Evolutionary conservation across 2,329 filamentous ascomycete genomes (phyloP).

Genomic region (Neofusicoccum sp.): DNA sequence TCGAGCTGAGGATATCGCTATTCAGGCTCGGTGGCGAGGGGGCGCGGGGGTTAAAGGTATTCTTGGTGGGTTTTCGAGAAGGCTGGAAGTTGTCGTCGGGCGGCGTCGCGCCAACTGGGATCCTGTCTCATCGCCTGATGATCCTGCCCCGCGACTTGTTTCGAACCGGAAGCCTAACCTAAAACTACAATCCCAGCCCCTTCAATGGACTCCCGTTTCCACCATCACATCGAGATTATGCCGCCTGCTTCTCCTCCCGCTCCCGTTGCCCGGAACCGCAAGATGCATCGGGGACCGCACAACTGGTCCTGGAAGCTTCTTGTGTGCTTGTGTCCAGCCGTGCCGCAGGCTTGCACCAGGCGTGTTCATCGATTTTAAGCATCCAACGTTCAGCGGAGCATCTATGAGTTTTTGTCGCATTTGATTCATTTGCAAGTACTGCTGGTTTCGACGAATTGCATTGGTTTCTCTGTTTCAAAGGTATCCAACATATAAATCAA

Average conservation of each 20-base stretch:
- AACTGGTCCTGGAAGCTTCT: no score
- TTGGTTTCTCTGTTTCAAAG: no score
- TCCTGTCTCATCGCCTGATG: constrained; percentile 8
- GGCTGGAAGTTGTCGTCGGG: constrained; percentile 18
- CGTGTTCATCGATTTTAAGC: no score
- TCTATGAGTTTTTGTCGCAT: no score
- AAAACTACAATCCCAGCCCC: constrained; percentile 4
- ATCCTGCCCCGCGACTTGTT: constrained; percentile 12
- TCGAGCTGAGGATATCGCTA: not conserved
- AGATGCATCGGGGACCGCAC: not conserved
- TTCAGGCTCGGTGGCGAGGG: not conserved
- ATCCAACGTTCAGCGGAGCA: no score
- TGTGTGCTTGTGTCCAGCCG: no score
- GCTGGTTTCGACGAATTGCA: no score
- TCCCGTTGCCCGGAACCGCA: not conserved
- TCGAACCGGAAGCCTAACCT: constrained; percentile 13
- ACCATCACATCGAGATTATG: not conserved
- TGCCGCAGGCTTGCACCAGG: no score
- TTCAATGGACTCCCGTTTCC: not conserved
- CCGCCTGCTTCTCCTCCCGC: not conserved
- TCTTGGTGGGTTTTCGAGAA: constrained; percentile 8
- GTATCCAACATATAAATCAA: not conserved
- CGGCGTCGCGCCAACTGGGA: not conserved
- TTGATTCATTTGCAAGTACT: no score
- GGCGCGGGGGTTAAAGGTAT: not conserved